Conservation (phyloP, 305 asterid species). For the Fraxinus platypoda region DNA sequence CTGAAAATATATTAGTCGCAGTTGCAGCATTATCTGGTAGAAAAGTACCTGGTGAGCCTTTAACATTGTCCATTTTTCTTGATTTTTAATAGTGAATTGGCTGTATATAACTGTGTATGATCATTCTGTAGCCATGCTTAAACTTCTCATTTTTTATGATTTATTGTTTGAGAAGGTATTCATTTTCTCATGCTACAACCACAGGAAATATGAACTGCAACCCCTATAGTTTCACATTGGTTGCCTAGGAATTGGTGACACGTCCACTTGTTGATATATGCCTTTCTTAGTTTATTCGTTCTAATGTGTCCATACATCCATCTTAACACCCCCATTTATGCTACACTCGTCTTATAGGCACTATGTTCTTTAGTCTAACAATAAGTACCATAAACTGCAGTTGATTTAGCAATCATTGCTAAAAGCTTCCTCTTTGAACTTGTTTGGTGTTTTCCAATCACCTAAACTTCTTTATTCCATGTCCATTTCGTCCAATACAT, state of each 20-base stretch:
- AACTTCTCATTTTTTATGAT: not conserved
- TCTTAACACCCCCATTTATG: not conserved
- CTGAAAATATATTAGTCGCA: conserved; percentile 61
- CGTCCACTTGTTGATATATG: not conserved
- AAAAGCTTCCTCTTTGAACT: not conserved
- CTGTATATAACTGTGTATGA: not conserved
- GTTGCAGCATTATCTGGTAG: conserved; percentile 57
- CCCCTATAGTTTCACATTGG: not conserved
- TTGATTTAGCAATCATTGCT: not conserved
- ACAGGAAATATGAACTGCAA: not conserved
- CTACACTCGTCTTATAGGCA: not conserved
- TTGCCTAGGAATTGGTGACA: not conserved
- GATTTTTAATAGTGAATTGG: not conserved
- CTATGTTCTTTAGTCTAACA: not conserved
- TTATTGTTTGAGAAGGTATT: not conserved
- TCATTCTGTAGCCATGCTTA: not conserved
- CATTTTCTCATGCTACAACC: not conserved
- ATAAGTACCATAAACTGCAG: not conserved
- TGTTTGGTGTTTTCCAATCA: not conserved
- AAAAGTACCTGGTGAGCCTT: conserved; percentile 46
- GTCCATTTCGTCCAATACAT: not conserved
- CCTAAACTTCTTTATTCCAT: not conserved
- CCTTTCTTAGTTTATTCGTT: not conserved
- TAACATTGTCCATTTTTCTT: not conserved
- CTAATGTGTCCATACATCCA: not conserved